phyloP scores from a whole-genome alignment of 2,329 filamentous ascomycete species.

The Myriosclerotinia scirpicola region DNA sequence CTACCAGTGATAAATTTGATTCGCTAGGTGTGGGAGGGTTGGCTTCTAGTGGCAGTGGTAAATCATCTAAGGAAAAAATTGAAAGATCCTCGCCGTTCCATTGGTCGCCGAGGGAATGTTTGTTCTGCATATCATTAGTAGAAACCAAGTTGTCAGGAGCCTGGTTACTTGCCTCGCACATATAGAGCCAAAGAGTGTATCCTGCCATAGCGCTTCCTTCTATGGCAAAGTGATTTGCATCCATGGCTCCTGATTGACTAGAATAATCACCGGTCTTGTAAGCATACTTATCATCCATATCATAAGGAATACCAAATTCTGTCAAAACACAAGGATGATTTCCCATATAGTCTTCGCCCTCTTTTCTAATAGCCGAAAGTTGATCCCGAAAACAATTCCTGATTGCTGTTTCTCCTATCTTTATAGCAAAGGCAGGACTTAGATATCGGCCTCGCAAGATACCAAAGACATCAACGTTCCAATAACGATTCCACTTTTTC shows the following conservation, averaged over 20 bases:
- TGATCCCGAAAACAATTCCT: slow-evolving; percentile 91
- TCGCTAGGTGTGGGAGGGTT: slow-evolving; percentile 48
- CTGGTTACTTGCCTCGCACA: slow-evolving; percentile 57
- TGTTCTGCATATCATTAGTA: slow-evolving; percentile 58
- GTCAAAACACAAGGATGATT: slow-evolving; percentile 86
- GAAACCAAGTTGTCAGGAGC: slow-evolving; percentile 1
- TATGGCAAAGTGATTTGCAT: slow-evolving; percentile 91
- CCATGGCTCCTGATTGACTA: slow-evolving; percentile 87
- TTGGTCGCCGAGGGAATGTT: slow-evolving; percentile 83
- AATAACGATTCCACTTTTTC: slow-evolving; percentile 97
- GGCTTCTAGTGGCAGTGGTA: slow-evolving; percentile 54
- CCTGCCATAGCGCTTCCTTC: slow-evolving; percentile 83
- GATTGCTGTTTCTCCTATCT: slow-evolving; percentile 89
- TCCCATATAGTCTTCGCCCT: slow-evolving; percentile 86
- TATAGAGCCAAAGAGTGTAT: slow-evolving; percentile 88
- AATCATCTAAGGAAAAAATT: slow-evolving; percentile 84
- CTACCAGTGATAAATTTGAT: slow-evolving; percentile 49
- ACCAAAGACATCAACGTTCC: slow-evolving; percentile 96
- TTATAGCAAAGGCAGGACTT: slow-evolving; percentile 87
- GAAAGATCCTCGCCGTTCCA: slow-evolving; percentile 99
- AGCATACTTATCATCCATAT: slow-evolving; percentile 96
- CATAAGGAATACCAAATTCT: slow-evolving; percentile 96
- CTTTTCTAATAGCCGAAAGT: slow-evolving; percentile 75
- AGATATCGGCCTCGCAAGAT: slow-evolving; percentile 86
- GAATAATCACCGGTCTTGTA: slow-evolving; percentile 96